These are phyloP conservation scores for Clonostachys byssicola DNA, from an alignment of 2,329 filamentous ascomycete genomes.

Conservation along the genomic window DNA sequence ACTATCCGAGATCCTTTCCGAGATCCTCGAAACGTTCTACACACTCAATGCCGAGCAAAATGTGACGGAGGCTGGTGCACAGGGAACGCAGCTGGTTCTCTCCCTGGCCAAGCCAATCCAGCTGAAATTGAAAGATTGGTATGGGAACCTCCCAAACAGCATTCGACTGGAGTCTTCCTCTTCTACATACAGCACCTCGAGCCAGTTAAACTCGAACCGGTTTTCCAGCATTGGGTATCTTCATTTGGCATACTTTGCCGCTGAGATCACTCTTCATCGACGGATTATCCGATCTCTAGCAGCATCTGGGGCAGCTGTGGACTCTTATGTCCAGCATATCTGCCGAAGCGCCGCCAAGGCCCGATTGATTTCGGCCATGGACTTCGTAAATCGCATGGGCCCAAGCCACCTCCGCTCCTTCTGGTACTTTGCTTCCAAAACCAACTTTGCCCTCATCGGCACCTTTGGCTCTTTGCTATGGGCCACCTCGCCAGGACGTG, in stretches of 20 bases:
- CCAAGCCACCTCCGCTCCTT: slow-evolving; percentile 84
- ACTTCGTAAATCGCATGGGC: slow-evolving; percentile 90
- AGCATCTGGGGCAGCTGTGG: slow-evolving; percentile 39
- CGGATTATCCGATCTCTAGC: slow-evolving; percentile 80
- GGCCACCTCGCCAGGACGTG: slow-evolving; percentile 80
- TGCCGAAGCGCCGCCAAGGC: slow-evolving; percentile 93
- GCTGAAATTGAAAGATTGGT: slow-evolving; percentile 80
- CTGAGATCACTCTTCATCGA: slow-evolving; percentile 88
- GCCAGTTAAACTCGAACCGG: slow-evolving; percentile 29
- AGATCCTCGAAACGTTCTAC: slow-evolving; percentile 81
- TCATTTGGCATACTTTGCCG: slow-evolving; percentile 89
- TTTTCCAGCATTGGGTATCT: slow-evolving; percentile 69
- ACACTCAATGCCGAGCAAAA: slow-evolving; percentile 71
- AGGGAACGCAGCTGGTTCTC: slow-evolving; percentile 69
- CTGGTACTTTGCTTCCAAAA: slow-evolving; percentile 86
- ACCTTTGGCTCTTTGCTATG: slow-evolving; percentile 89
- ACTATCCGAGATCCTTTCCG: slow-evolving; percentile 70
- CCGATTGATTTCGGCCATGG: slow-evolving; percentile 91
- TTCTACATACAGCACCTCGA: slow-evolving; percentile 12
- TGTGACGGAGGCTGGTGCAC: slow-evolving; percentile 60
- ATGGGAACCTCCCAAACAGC: slow-evolving; percentile 58
- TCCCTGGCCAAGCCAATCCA: slow-evolving; percentile 78
- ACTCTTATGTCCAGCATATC: slow-evolving; percentile 84
- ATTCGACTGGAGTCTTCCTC: slow-evolving; percentile 64
- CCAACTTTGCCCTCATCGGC: slow-evolving; percentile 91